Conservation (phyloP, 768 basidiomycete species). For the Agrocybe chaxingu region DNA sequence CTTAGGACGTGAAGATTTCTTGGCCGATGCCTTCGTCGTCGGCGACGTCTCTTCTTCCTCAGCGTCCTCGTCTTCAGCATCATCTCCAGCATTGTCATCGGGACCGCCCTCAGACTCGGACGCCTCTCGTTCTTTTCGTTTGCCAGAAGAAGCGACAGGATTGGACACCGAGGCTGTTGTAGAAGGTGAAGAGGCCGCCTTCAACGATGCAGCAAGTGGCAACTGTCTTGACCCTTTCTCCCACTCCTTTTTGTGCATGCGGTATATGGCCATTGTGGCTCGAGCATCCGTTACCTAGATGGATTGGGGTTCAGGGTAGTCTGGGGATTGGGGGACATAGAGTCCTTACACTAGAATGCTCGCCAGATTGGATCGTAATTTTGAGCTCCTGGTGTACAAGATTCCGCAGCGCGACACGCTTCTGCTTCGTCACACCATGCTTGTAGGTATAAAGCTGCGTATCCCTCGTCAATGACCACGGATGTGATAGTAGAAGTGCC, state of each 20-base stretch:
- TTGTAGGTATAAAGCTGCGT: slow-evolving; percentile 64
- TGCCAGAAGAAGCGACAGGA: slow-evolving; percentile 5
- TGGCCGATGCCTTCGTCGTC: slow-evolving; percentile 6
- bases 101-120: slow-evolving; percentile 8
- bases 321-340: not conserved
- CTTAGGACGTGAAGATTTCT: not conserved
- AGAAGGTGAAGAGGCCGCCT: slow-evolving; percentile 19
- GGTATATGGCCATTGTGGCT: slow-evolving; percentile 92
- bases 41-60: slow-evolving; percentile 9
- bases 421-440: slow-evolving; percentile 57
- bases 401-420: slow-evolving; percentile 72
- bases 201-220: no score
- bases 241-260: slow-evolving; percentile 80
- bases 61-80: slow-evolving; percentile 11
- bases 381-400: slow-evolving; percentile 79
- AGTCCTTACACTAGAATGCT: slow-evolving; percentile 81
- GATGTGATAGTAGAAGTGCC: slow-evolving; percentile 73
- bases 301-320: not conserved
- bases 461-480: slow-evolving; percentile 60
- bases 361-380: slow-evolving; percentile 78
- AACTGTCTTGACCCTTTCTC: slow-evolving; percentile 42
- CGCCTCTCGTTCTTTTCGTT: slow-evolving; percentile 9
- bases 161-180: not conserved
- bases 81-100: slow-evolving; percentile 8
- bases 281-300: slow-evolving; percentile 85